These are phyloP conservation scores for Noccaea caerulescens DNA, from an alignment of 345 rosid species.

Conservation along the genomic window DNA sequence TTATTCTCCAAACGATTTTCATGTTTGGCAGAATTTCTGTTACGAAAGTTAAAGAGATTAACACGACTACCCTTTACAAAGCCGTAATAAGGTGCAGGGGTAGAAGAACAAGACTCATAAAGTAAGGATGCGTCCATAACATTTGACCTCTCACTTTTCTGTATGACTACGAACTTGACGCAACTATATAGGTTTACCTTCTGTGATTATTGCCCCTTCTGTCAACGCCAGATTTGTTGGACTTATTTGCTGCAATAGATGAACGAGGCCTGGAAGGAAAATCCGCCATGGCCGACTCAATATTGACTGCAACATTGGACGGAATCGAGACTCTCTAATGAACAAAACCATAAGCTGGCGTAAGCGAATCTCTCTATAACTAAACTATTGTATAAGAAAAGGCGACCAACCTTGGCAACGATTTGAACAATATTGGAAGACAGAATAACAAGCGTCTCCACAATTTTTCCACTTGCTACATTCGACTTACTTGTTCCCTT, in stretches of 20 bases:
- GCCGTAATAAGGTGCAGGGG: background rate
- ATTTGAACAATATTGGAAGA: conserved; percentile 76
- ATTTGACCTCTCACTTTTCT: background rate
- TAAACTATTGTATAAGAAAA: background rate
- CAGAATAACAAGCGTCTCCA: conserved; percentile 67
- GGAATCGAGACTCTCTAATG: conserved; percentile 62
- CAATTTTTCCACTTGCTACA: conserved; percentile 51
- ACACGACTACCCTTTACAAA: background rate
- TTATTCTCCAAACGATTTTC: conserved; percentile 22
- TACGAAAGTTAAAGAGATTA: conserved; percentile 9
- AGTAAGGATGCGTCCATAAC: conserved; percentile 12
- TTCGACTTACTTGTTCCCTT: conserved; percentile 71
- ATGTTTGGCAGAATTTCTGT: conserved; percentile 21
- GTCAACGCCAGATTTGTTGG: conserved; percentile 39
- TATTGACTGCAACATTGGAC: conserved; percentile 49
- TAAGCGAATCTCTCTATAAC: conserved; percentile 17
- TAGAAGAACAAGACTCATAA: background rate
- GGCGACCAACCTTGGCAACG: conserved; percentile 65
- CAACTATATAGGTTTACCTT: conserved; percentile 50
- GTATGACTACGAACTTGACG: conserved; percentile 1
- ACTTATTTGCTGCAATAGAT: conserved; percentile 36
- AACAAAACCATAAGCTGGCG: conserved; percentile 8
- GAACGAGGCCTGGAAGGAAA: conserved; percentile 40
- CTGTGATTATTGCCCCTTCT: conserved; percentile 47
- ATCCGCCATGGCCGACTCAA: conserved; percentile 43